Percentiles rank a stretch among this genome's conserved stretches.
phyloP scores from a whole-genome alignment of 495 filamentous ascomycete species.

The Hypoxylon subgilvum region DNA sequence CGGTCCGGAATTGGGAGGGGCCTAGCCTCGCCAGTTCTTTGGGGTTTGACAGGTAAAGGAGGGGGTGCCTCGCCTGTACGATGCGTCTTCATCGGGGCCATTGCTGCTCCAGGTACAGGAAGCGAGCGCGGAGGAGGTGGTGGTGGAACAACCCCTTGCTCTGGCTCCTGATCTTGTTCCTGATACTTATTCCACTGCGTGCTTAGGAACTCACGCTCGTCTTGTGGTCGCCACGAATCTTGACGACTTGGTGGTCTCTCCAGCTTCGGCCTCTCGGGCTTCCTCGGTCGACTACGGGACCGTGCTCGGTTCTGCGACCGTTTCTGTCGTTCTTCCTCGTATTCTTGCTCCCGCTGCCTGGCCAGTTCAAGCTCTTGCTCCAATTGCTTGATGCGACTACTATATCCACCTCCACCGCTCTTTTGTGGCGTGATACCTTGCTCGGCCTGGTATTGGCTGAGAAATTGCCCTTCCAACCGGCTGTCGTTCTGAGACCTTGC shows the following conservation, averaged over 20 bases:
- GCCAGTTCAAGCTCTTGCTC: constrained; percentile 86
- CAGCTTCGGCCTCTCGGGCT: constrained; percentile 50
- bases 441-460: constrained; percentile 82
- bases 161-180: constrained; percentile 46
- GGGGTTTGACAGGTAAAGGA: constrained; percentile 40
- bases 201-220: constrained; percentile 76
- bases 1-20: constrained; percentile 41
- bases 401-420: constrained; percentile 44
- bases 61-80: constrained; percentile 47
- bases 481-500: constrained; percentile 64
- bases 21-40: constrained; percentile 47
- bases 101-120: constrained; percentile 28
- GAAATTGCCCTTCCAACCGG: constrained; percentile 79
- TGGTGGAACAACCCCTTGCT: constrained; percentile 44
- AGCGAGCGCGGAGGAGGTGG: constrained; percentile 51
- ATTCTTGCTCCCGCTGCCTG: constrained; percentile 82
- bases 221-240: constrained; percentile 69
- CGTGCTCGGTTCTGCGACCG: constrained; percentile 47
- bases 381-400: constrained; percentile 73
- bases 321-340: constrained; percentile 78
- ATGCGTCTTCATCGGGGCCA: constrained; percentile 37
- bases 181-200: constrained; percentile 69
- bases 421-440: constrained; percentile 45
- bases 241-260: constrained; percentile 62
- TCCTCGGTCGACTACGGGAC: constrained; percentile 53